These are phyloP conservation scores for Penicillium occitanis DNA, from an alignment of 2,329 filamentous ascomycete genomes.

Conservation along the genomic window DNA sequence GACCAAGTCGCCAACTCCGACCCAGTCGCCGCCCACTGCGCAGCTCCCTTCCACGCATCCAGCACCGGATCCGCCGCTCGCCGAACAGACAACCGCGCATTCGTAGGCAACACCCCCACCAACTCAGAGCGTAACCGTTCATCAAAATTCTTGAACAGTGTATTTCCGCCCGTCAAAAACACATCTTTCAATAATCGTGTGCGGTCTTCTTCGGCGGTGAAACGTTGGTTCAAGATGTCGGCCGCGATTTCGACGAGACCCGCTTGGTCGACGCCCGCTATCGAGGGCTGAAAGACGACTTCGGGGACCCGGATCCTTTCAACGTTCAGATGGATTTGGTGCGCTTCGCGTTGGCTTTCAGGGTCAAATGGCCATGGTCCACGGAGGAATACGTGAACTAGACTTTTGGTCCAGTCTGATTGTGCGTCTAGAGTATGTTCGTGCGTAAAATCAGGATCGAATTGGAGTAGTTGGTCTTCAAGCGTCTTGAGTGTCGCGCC, in stretches of 20 bases:
- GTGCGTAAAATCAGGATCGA: constrained; percentile 87
- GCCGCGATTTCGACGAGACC: constrained; percentile 89
- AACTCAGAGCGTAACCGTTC: constrained; percentile 74
- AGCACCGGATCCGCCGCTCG: constrained; percentile 72
- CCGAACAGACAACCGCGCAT: constrained; percentile 66
- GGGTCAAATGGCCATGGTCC: constrained; percentile 84
- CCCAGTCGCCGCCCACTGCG: constrained; percentile 66
- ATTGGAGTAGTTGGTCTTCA: constrained; percentile 79
- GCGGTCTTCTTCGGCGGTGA: constrained; percentile 58
- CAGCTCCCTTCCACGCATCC: constrained; percentile 93
- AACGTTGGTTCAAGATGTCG: constrained; percentile 82
- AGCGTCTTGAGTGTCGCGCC: constrained; percentile 69
- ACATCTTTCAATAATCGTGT: constrained; percentile 77
- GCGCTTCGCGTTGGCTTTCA: constrained; percentile 73
- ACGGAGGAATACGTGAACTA: constrained; percentile 85
- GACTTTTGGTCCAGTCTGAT: constrained; percentile 88
- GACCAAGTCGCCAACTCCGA: constrained; percentile 62
- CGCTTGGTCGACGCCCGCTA: constrained; percentile 89
- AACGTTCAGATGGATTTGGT: constrained; percentile 93
- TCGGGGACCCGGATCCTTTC: constrained; percentile 93
- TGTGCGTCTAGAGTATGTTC: constrained; percentile 89
- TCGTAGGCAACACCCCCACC: constrained; percentile 68
- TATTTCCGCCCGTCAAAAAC: constrained; percentile 93
- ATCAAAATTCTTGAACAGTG: constrained; percentile 82
- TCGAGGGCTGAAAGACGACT: constrained; percentile 86